Conservation (phyloP, 2,329 filamentous ascomycete species). For the Colletotrichum liriopes region DNA sequence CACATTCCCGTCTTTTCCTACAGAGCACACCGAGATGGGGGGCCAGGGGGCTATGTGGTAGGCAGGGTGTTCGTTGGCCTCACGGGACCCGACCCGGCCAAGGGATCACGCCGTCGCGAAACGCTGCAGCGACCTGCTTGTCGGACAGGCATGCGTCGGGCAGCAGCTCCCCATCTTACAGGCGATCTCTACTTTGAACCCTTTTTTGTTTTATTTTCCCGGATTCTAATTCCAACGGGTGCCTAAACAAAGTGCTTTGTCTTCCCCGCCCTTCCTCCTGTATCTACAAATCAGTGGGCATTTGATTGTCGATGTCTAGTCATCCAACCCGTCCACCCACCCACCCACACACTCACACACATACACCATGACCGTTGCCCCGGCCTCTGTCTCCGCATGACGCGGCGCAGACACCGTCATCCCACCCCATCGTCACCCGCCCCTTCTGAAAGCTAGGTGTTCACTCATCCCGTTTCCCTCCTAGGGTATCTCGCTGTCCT, state of each 20-base stretch:
- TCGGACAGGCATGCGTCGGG: slow-evolving; percentile 36
- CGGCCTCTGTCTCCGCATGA: slow-evolving; percentile 11
- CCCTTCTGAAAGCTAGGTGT: not conserved
- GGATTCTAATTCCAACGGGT: not conserved
- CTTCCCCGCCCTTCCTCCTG: not conserved
- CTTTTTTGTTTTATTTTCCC: slow-evolving; percentile 9
- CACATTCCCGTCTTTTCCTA: slow-evolving; percentile 19
- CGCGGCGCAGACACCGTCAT: slow-evolving; percentile 12
- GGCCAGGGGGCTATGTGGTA: not conserved
- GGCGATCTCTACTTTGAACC: slow-evolving; percentile 25
- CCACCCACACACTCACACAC: not conserved
- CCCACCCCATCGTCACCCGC: not conserved
- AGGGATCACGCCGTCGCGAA: slow-evolving; percentile 12
- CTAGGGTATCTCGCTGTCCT: not conserved
- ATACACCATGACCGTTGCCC: not conserved
- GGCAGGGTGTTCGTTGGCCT: not conserved
- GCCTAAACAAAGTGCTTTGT: not conserved
- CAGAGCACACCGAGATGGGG: slow-evolving; percentile 25
- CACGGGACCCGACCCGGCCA: not conserved
- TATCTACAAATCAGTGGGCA: slow-evolving; percentile 24
- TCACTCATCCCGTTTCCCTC: not conserved
- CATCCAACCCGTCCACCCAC: not conserved
- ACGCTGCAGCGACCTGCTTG: slow-evolving; percentile 11
- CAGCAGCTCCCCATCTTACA: slow-evolving; percentile 25
- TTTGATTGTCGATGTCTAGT: slow-evolving; percentile 15